Percentiles rank a stretch among this genome's conserved stretches.
These are phyloP conservation scores for Leccinellum luteum DNA, from an alignment of 768 basidiomycete genomes.

Conservation along the genomic window DNA sequence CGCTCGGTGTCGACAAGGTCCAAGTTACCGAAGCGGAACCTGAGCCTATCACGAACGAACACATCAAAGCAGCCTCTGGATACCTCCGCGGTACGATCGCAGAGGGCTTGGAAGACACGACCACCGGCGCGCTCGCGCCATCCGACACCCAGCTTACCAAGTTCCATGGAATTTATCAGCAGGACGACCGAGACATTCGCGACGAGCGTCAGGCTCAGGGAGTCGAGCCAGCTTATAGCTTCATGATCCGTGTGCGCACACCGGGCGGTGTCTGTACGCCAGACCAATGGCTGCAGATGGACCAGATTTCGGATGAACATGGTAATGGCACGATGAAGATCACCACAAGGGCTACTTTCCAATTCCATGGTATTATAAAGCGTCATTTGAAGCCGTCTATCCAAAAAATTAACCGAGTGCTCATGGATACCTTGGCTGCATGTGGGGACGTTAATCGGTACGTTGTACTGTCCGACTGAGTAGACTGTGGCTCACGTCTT, in stretches of 20 bases:
- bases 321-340: slow-evolving; percentile 95
- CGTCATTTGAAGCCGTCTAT: slow-evolving; percentile 93
- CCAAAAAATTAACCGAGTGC: slow-evolving; percentile 86
- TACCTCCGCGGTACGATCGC: slow-evolving; percentile 94
- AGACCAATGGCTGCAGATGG: slow-evolving; percentile 92
- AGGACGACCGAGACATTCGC: slow-evolving; percentile 98
- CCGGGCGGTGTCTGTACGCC: slow-evolving; percentile 94
- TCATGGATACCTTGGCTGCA: slow-evolving; percentile 95
- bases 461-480: slow-evolving; percentile 12
- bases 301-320: slow-evolving; percentile 78
- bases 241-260: slow-evolving; percentile 98
- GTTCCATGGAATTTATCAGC: slow-evolving; percentile 66
- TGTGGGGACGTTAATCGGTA: slow-evolving; percentile 97
- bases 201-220: slow-evolving; percentile 93
- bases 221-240: slow-evolving; percentile 59
- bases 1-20: slow-evolving; percentile 84
- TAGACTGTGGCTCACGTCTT: slow-evolving; percentile 4
- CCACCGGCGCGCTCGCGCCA: slow-evolving; percentile 87
- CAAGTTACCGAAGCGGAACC: slow-evolving; percentile 92
- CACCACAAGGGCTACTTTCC: slow-evolving; percentile 97
- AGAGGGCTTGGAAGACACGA: slow-evolving; percentile 83
- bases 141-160: slow-evolving; percentile 95
- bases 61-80: slow-evolving; percentile 95
- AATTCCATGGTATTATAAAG: slow-evolving; percentile 99
- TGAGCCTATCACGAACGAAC: slow-evolving; percentile 97